phyloP scores from a whole-genome alignment of 2,329 filamentous ascomycete species.

The Plectosphaerella sp. region DNA sequence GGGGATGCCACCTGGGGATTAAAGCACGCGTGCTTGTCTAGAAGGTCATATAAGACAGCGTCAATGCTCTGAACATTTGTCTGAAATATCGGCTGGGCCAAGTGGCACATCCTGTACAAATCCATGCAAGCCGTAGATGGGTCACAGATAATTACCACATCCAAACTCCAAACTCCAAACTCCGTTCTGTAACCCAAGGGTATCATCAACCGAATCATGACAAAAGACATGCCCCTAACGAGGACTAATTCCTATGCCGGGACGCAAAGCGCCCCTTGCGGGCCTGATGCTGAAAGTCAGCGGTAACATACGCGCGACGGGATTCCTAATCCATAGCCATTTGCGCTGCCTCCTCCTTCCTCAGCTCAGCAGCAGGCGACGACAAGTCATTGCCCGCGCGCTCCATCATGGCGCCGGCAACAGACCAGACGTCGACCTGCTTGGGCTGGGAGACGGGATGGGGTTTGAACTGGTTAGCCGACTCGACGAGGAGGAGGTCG shows the following conservation, averaged over 20 bases:
- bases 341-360: conserved; percentile 28
- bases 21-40: no score
- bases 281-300: background rate
- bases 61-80: background rate
- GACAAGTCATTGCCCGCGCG: conserved; percentile 1
- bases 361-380: conserved; percentile 16
- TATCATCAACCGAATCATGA: no score
- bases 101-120: background rate
- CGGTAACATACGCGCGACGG: background rate
- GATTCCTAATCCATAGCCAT: conserved; percentile 33
- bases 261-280: no score
- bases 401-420: conserved; percentile 8
- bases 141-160: no score
- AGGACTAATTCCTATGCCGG: no score
- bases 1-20: no score
- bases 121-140: no score
- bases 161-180: no score
- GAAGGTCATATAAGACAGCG: no score
- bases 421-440: conserved; percentile 9
- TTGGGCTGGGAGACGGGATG: conserved; percentile 3
- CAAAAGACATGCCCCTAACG: no score
- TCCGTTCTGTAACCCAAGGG: no score
- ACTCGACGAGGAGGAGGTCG: conserved; percentile 8
- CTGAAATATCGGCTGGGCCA: background rate
- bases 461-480: conserved; percentile 6